Conservation (phyloP, 140 eudicot species). For the Senecio squalidus region DNA sequence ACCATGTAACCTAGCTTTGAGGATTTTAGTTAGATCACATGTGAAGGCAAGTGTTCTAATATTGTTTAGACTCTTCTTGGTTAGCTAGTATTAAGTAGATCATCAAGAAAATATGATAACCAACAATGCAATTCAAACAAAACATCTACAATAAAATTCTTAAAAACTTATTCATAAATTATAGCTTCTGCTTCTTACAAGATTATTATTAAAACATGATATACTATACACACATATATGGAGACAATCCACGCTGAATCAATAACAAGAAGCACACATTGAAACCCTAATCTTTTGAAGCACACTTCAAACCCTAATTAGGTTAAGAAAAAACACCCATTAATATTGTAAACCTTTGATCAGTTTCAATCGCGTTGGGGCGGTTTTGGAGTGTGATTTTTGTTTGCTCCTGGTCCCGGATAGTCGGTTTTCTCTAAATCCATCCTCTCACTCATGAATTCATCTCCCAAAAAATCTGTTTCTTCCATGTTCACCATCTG, state of each 20-base stretch:
- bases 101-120: too few species aligned
- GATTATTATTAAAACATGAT: constrained; percentile 13
- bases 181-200: constrained; percentile 17
- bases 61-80: neutral
- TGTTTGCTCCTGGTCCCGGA: constrained; percentile 53
- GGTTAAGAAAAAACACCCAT: constrained; percentile 20
- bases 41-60: neutral
- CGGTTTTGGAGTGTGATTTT: constrained; percentile 48
- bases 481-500: constrained; percentile 24
- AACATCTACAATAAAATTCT: constrained; percentile 11
- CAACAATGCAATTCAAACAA: constrained; percentile 3
- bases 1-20: neutral
- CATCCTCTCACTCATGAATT: constrained; percentile 42
- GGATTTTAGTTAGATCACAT: neutral
- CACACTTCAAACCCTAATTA: constrained; percentile 25
- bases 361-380: constrained; percentile 24
- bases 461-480: constrained; percentile 22
- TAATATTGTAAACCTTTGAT: constrained; percentile 11
- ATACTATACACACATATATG: constrained; percentile 20
- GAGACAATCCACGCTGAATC: constrained; percentile 13
- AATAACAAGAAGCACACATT: constrained; percentile 16
- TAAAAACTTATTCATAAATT: constrained; percentile 19
- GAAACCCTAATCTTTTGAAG: constrained; percentile 2
- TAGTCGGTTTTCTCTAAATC: constrained; percentile 52
- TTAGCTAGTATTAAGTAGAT: too few species aligned